Base-by-base conservation (phyloP, 257 asterid species). In the Jacaranda mimosifolia region DNA sequence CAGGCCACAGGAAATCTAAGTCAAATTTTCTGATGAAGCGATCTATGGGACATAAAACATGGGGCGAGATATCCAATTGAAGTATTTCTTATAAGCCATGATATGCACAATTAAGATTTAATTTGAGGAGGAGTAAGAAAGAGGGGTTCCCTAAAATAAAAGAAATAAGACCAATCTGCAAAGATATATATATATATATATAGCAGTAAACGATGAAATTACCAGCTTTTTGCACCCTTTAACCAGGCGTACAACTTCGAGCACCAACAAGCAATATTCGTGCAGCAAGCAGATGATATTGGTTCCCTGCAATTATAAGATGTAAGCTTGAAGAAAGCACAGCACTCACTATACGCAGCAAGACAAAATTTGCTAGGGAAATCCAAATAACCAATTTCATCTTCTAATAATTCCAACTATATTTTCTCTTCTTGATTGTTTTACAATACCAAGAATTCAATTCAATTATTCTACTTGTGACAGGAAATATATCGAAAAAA, bases 181-280 rank as follows among this genome's bases (percentile, higher is more conserved):
- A 26, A 26, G 32, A 26, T 26, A 26, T n/a, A n/a, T n/a, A n/a
- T n/a, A n/a, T n/a, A n/a, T n/a, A n/a, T n/a, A n/a, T n/a, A n/a
- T 26, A 26, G 32, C 32, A 13, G 0, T 17, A 38, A 56, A 12
- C 32, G 32, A 26, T 26, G 32, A 26, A 66, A 4, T 75, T 68
- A 68, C 81, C 81, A 9, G 32, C 42, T 15, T 36, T 46, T 69
- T 58, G 81, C 70, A 57, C 52, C 45, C 63, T 58, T 58, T 56
- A 60, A 13, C 26, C 81, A 45, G 10, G 52, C 57, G 19, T 12
- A 65, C 19, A 76, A 48, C 68, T 40, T 60, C 45, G 51, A 43
- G 70, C 73, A 36, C 52, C 53, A 36, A 35, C 71, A 68, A 26
- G 71, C 81, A 45, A 56, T 32, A 56, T 76, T 56, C 43, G 13